phyloP scores from a whole-genome alignment of 768 basidiomycete genomes.

The Austroboletus eburneus region DNA sequence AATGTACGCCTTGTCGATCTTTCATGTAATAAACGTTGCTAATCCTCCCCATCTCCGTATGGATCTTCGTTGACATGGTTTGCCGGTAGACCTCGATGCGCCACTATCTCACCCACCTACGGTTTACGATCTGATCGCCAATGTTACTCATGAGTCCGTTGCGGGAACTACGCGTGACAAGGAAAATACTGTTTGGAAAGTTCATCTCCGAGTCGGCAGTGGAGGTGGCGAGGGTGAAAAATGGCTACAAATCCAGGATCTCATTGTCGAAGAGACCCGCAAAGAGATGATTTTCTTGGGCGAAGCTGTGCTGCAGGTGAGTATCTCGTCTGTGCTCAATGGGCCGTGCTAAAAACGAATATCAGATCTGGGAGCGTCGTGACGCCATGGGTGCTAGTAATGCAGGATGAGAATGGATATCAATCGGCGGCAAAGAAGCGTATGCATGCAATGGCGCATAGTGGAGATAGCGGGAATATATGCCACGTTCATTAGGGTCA shows the following conservation, averaged over 20 bases:
- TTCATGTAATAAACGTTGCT: conserved; percentile 19
- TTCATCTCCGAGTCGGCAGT: conserved; percentile 71
- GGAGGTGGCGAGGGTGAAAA: conserved; percentile 82
- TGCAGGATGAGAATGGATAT: conserved; percentile 28
- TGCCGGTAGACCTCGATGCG: conserved; percentile 69
- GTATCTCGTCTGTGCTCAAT: conserved; percentile 3
- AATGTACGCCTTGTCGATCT: conserved; percentile 59
- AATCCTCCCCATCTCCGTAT: conserved; percentile 19
- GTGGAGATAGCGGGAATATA: conserved; percentile 31
- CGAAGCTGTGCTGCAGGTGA: conserved; percentile 92
- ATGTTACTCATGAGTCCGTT: conserved; percentile 91
- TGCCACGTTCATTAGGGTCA: conserved; percentile 19
- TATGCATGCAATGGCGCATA: conserved; percentile 1
- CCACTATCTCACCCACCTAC: conserved; percentile 55
- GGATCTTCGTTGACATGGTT: conserved; percentile 20
- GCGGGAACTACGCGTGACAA: conserved; percentile 95
- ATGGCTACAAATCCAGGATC: conserved; percentile 96
- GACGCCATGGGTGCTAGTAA: conserved; percentile 15
- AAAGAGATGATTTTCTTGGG: conserved; percentile 98
- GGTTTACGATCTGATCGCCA: conserved; percentile 91
- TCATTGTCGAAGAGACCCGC: conserved; percentile 93
- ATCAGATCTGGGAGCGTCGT: conserved; percentile 64
- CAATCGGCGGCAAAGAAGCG: conserved; percentile 25
- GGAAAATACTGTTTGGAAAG: conserved; percentile 90
- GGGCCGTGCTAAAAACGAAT: conserved; percentile 8